Evolutionary conservation across 2,329 filamentous ascomycete genomes (phyloP).

Genomic region (Endothia cerciana): DNA sequence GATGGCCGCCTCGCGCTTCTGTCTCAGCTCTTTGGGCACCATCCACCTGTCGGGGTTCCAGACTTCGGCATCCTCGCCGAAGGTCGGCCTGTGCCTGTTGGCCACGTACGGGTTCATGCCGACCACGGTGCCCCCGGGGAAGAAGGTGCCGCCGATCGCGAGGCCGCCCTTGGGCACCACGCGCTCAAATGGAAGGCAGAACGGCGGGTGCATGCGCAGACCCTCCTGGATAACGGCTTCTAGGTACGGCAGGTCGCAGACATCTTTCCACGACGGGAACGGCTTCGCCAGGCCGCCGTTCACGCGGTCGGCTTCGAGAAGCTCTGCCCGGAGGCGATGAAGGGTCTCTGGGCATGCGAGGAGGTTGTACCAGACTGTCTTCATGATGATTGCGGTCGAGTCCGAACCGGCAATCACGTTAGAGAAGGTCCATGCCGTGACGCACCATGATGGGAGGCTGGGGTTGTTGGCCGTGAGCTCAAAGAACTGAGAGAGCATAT

Average conservation of each 20-base stretch:
- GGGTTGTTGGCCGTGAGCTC: slow-evolving; percentile 30
- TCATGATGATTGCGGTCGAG: slow-evolving; percentile 36
- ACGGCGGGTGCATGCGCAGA: slow-evolving; percentile 36
- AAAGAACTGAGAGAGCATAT: slow-evolving; percentile 30
- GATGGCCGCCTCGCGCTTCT: slow-evolving; percentile 29
- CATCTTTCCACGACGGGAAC: slow-evolving; percentile 36
- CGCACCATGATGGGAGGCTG: slow-evolving; percentile 31
- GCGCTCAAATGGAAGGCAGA: slow-evolving; percentile 35
- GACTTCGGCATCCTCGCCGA: slow-evolving; percentile 33
- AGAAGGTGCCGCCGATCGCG: slow-evolving; percentile 26
- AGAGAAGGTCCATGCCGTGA: slow-evolving; percentile 38
- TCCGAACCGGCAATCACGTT: slow-evolving; percentile 37
- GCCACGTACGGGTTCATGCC: slow-evolving; percentile 35
- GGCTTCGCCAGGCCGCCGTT: slow-evolving; percentile 31
- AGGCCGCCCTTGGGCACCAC: slow-evolving; percentile 35
- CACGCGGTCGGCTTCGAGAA: slow-evolving; percentile 32
- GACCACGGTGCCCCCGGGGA: slow-evolving; percentile 35
- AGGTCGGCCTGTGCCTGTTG: slow-evolving; percentile 32
- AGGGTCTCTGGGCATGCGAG: slow-evolving; percentile 34
- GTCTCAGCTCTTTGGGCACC: slow-evolving; percentile 16
- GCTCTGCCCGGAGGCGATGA: slow-evolving; percentile 35
- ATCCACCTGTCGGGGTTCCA: slow-evolving; percentile 35
- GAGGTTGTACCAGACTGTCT: slow-evolving; percentile 36
- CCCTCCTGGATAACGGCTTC: slow-evolving; percentile 36
- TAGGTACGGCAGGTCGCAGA: slow-evolving; percentile 36